Base-by-base conservation (phyloP, 202 grass and related monocot species). In the Panicum hallii region DNA sequence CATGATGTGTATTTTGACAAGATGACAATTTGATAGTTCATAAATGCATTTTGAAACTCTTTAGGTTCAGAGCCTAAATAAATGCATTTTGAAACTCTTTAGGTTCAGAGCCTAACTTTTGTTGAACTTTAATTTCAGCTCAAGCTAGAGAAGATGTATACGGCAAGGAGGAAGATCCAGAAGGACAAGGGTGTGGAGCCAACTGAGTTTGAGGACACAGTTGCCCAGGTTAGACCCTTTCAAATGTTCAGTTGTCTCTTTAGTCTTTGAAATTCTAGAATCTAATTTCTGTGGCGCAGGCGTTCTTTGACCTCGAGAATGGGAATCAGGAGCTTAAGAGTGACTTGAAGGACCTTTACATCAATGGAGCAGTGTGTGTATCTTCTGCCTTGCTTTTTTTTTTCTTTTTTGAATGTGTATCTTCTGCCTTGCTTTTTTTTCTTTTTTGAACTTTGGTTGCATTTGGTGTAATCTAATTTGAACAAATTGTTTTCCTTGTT, bases 231-330 rank as follows among this genome's bases (percentile, higher is more conserved):
- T 50, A 53, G 20, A 67, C 52, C 61, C 52, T 70, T n/a, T 23
- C 36, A 38, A 74, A 38, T 38, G 7, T n/a, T 73, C 56, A 15
- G 2, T 63, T 41, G 10, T 67, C 16, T 75, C 32, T 80, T 72
- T 76, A 57, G 1, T 45, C 17, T 66, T 79, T 79, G 41, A 56
- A 76, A 58, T 7, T 67, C 20, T 62, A 70, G 62, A 46, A 9
- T 81, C 54, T 86, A 66, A 80, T 61, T 19, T 71, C 26, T 44
- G 5, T 63, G 13, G 45, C 26, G 45, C 41, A 94, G 87, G 89
- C 84, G 15, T 83, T 94, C 67, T 94, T 94, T 57, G 92, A 94
- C 74, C 84, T 94, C 10, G 92, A 94, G 84, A 94, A 91, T 62
- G 81, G 72, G 22, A 89, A 91, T 54, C 72, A 87, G 28, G 92